Base-by-base conservation (phyloP, 2,329 filamentous ascomycete species). In the Ceratocystis cubensis region DNA sequence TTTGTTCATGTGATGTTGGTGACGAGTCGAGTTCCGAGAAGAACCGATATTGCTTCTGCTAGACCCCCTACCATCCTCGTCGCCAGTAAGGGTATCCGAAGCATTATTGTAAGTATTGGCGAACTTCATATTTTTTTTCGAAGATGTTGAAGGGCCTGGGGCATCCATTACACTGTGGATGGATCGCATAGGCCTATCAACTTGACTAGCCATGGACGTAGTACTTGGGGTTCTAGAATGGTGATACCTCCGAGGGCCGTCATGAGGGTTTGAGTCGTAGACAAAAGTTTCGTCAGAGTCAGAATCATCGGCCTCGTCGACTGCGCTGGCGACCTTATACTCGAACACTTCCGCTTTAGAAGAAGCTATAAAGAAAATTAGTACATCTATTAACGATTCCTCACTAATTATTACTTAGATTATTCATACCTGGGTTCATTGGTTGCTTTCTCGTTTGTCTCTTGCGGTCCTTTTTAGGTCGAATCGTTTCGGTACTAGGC, bases 241-340 rank as follows among this genome's bases (percentile, higher is more conserved):
- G 76, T 97, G 93, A 75, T 93, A 91, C 69, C 91, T 84, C 69
- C 85, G 83, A n/a, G 83, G 83, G 63, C 74, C 76, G 70, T 88
- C 85, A 64, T 90, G 89, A 8, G 93, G 94, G 73, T 99, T 99
- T 30, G 94, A 97, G 75, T 99, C 94, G 77, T 99, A 99, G 17
- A 99, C 94, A 75, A 97, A 99, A 0, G 94, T 97, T 76, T 97
- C 94, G 72, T 96, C 94, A 1, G 93, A 97, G 75, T 99, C 94
- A 5, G 93, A 96, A 13, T 93, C 96, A 75, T 96, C 89, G 57
- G 91, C 91, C 75, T 97, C 92, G 74, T 97, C 93, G 64, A 99
- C 91, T 7, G 93, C 93, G 74, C 87, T 96, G 63, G 93, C 93
- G 71, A 99, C 91, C 74, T 96, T 96, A 71, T 92, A 91, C 78